Evolutionary conservation across 768 basidiomycete genomes (phyloP).

Genomic region (Mycena latifolia): DNA sequence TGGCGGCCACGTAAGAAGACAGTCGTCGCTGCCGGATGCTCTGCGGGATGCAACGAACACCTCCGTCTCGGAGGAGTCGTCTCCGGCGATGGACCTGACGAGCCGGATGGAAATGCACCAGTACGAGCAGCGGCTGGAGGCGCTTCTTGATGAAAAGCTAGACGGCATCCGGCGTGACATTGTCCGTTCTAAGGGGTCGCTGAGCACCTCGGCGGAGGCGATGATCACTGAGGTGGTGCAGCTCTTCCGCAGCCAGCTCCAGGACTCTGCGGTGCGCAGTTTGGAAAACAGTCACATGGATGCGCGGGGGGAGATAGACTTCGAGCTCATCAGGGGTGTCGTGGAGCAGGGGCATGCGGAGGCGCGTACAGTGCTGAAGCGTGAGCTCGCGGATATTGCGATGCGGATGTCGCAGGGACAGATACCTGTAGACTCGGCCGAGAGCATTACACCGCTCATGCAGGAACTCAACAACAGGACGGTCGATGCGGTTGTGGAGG

Average conservation of each 20-base stretch:
- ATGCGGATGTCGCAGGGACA: slow-evolving; percentile 52
- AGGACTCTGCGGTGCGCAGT: slow-evolving; percentile 67
- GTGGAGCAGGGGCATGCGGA: slow-evolving; percentile 78
- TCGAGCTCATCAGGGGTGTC: slow-evolving; percentile 78
- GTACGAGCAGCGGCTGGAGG: slow-evolving; percentile 70
- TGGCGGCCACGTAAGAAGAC: slow-evolving; percentile 54
- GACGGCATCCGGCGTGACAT: slow-evolving; percentile 59
- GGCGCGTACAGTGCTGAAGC: slow-evolving; percentile 66
- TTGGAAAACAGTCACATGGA: slow-evolving; percentile 76
- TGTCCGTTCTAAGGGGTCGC: slow-evolving; percentile 35
- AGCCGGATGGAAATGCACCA: slow-evolving; percentile 70
- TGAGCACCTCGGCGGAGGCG: slow-evolving; percentile 65
- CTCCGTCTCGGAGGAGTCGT: slow-evolving; percentile 55
- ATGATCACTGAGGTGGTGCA: slow-evolving; percentile 76
- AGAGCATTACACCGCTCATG: slow-evolving; percentile 58
- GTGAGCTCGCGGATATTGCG: slow-evolving; percentile 67
- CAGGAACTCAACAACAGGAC: slow-evolving; percentile 72
- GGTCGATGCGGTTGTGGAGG: slow-evolving; percentile 69
- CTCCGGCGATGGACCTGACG: slow-evolving; percentile 64
- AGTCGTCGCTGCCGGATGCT: slow-evolving; percentile 70
- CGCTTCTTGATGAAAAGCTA: slow-evolving; percentile 80
- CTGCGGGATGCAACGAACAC: slow-evolving; percentile 61
- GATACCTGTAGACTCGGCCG: slow-evolving; percentile 38
- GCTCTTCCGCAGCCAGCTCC: slow-evolving; percentile 76
- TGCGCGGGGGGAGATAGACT: slow-evolving; percentile 82